Evolutionary conservation across 1,284 basidiomycete genomes (phyloP).

Genomic region (Volvariella volvacea): DNA sequence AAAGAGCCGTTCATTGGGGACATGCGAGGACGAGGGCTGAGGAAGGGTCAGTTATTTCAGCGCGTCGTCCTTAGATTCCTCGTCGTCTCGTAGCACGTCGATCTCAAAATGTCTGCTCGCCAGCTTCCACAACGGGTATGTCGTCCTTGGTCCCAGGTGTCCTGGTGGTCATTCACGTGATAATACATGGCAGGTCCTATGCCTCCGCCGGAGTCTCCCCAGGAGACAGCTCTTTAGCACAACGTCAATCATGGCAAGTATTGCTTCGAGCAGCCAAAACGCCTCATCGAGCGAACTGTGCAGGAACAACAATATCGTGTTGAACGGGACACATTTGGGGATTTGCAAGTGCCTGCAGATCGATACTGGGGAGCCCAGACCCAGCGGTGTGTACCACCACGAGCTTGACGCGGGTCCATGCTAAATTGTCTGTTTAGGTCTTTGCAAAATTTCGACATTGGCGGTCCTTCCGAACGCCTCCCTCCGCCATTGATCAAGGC

Average conservation of each 20-base stretch:
- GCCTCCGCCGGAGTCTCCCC: too few species aligned
- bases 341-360: slow-evolving; percentile 89
- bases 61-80: too few species aligned
- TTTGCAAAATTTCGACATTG: slow-evolving; percentile 98
- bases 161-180: too few species aligned
- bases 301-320: slow-evolving; percentile 45
- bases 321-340: slow-evolving; percentile 87
- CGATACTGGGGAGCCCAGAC: slow-evolving; percentile 99
- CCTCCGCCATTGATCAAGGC: slow-evolving; percentile 95
- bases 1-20: slow-evolving; percentile 23
- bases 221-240: slow-evolving; percentile 1
- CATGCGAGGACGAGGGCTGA: too few species aligned
- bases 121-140: too few species aligned
- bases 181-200: too few species aligned
- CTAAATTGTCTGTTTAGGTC: slow-evolving; percentile 43
- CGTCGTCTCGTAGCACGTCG: too few species aligned
- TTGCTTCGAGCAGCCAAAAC: background rate
- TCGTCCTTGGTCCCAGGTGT: too few species aligned
- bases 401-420: background rate
- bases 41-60: too few species aligned
- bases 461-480: slow-evolving; percentile 88
- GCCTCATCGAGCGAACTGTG: background rate
- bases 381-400: slow-evolving; percentile 62
- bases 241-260: slow-evolving; percentile 6
- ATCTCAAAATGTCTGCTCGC: too few species aligned